Base-by-base conservation (phyloP, 2,329 filamentous ascomycete species). In the Aspergillus hiratsukae region DNA sequence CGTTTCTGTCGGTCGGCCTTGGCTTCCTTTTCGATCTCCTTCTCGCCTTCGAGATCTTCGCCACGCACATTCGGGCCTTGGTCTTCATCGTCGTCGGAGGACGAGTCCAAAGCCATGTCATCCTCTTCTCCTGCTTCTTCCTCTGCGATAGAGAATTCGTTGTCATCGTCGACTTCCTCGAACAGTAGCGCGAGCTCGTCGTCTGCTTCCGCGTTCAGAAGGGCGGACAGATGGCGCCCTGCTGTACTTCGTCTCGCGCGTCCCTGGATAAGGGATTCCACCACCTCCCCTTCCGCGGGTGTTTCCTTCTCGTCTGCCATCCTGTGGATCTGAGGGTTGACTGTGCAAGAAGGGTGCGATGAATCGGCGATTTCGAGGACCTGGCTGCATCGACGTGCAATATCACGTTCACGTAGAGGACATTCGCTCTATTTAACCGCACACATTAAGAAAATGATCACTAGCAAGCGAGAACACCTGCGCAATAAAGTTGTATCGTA, bases 81-180 rank as follows among this genome's bases (percentile, higher is more conserved):
- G 56, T 91, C 87, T 58, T 95, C 90, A 50, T 94, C 90, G 49
- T 91, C 88, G 61, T 90, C 89, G 0, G 86, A 90, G 0, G 90
- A 95, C 14, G 89, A 92, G 66, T 95, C 91, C 78, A 97, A 87
- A 49, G 90, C 87, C 63, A 90, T 86, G 69, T 97, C 93, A 1
- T 88, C 90, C 2, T 78, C 84, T 53, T 83, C 83, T 10, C 81
- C 82, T 7, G 63, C 74, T 27, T 81, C 82, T 11, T 64, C 73
- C 7, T 64, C 75, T 52, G 65, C 72, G 19, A 65, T 68, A 7
- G 71, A 70, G 40, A 76, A 78, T 37, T 76, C 76, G 27, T 72
- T 72, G 48, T 84, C 78, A 56, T 81, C 80, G 29, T 81, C 87
- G 6, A 81, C 84, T 66, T 91, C 88, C 53, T 84, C 86, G 74